Percentiles rank a stretch among this genome's conserved stretches.
Evolutionary conservation across 2,329 filamentous ascomycete species (phyloP).

Genomic region (Calonectria fujianensis): DNA sequence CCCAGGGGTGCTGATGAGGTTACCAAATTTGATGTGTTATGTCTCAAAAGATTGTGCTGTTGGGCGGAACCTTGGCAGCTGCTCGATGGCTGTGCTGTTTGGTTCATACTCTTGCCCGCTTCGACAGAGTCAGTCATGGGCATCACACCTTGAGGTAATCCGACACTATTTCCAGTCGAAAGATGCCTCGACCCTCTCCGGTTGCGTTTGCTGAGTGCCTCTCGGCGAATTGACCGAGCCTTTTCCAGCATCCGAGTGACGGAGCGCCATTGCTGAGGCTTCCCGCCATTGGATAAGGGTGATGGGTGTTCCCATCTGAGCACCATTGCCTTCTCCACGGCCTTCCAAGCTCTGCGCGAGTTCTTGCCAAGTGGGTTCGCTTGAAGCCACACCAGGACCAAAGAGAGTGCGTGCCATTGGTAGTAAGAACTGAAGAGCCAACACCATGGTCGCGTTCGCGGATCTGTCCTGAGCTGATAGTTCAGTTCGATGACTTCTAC

Average conservation of each 20-base stretch:
- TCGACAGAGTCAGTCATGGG: background rate
- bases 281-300: constrained; percentile 24
- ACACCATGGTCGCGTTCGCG: constrained; percentile 26
- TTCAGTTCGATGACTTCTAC: constrained; percentile 37
- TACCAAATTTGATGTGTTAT: background rate
- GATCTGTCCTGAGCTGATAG: constrained; percentile 36
- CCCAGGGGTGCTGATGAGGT: background rate
- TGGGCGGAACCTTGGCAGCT: background rate
- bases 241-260: constrained; percentile 33
- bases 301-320: constrained; percentile 33
- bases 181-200: constrained; percentile 23
- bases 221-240: constrained; percentile 27
- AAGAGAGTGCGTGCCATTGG: constrained; percentile 37
- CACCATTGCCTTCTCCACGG: constrained; percentile 31
- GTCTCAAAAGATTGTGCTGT: background rate
- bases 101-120: background rate
- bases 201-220: constrained; percentile 24
- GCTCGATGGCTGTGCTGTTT: background rate
- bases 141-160: background rate
- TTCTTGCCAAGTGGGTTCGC: constrained; percentile 23
- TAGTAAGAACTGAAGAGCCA: constrained; percentile 39
- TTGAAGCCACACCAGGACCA: constrained; percentile 37
- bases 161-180: background rate
- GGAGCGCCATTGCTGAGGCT: constrained; percentile 34
- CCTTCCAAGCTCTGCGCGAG: constrained; percentile 33